A percentile compares a stretch with the other conserved stretches of the same genome.
Conservation (phyloP, 768 basidiomycete species). For the Mycena chlorophos region DNA sequence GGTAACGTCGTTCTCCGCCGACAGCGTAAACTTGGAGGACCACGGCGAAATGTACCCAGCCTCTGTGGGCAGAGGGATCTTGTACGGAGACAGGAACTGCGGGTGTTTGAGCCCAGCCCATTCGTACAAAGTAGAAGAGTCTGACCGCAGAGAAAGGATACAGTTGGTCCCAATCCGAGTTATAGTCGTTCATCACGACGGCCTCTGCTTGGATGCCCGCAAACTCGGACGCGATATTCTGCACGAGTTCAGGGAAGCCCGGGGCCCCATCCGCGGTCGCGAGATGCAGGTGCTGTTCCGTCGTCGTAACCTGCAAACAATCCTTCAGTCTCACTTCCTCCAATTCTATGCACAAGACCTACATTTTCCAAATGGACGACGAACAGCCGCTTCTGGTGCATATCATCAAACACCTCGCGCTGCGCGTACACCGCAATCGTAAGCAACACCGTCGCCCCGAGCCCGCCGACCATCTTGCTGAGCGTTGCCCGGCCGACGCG, state of each 20-base stretch:
- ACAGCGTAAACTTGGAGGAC: conserved; percentile 52
- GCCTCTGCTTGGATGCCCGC: conserved; percentile 42
- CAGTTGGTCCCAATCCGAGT: conserved; percentile 85
- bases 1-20: conserved; percentile 55
- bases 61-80: conserved; percentile 62
- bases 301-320: conserved; percentile 62
- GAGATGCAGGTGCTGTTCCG: conserved; percentile 75
- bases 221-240: conserved; percentile 61
- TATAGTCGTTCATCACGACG: conserved; percentile 71
- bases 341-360: conserved; percentile 26
- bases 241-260: conserved; percentile 64
- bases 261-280: conserved; percentile 83
- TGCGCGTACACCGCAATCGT: conserved; percentile 62
- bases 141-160: conserved; percentile 78
- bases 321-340: background rate
- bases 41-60: conserved; percentile 53
- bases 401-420: conserved; percentile 68
- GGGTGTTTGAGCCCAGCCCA: conserved; percentile 11
- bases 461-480: conserved; percentile 41
- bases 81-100: conserved; percentile 84
- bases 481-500: conserved; percentile 53
- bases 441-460: conserved; percentile 47
- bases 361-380: conserved; percentile 87
- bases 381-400: conserved; percentile 88
- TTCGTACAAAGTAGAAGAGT: background rate